Evolutionary conservation across 768 basidiomycete species (phyloP).

Genomic region (Pleurotus ostreatus): DNA sequence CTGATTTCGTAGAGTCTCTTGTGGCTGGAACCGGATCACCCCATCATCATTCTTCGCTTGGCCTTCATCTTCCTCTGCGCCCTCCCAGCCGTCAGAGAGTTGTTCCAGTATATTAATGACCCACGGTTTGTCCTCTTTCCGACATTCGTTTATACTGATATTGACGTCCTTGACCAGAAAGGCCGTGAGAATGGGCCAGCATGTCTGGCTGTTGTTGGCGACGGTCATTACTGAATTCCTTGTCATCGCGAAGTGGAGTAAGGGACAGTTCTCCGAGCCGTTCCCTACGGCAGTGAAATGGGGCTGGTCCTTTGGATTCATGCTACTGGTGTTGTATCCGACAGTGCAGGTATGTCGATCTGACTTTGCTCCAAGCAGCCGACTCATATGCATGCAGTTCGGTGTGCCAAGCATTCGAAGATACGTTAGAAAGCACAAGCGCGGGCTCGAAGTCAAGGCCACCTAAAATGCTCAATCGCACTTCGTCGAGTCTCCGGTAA

Average conservation of each 20-base stretch:
- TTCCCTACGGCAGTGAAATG: slow-evolving; percentile 59
- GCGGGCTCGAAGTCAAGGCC: slow-evolving; percentile 29
- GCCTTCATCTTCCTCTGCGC: slow-evolving; percentile 80
- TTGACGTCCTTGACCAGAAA: slow-evolving; percentile 38
- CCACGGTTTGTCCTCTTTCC: slow-evolving; percentile 52
- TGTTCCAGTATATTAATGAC: slow-evolving; percentile 80
- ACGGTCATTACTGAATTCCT: slow-evolving; percentile 82
- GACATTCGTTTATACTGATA: background rate
- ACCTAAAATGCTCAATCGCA: slow-evolving; percentile 16
- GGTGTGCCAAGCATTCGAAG: slow-evolving; percentile 55
- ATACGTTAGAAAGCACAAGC: slow-evolving; percentile 39
- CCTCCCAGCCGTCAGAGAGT: slow-evolving; percentile 80
- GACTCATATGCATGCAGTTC: slow-evolving; percentile 41
- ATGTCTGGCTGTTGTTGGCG: slow-evolving; percentile 82
- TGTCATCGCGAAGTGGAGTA: slow-evolving; percentile 79
- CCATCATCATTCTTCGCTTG: slow-evolving; percentile 70
- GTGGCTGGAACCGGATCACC: slow-evolving; percentile 92
- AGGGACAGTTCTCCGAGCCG: slow-evolving; percentile 63
- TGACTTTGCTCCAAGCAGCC: slow-evolving; percentile 6
- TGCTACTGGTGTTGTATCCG: slow-evolving; percentile 68
- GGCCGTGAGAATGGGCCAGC: slow-evolving; percentile 87
- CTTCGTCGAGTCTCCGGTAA: background rate
- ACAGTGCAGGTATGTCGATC: slow-evolving; percentile 49
- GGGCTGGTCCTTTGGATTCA: slow-evolving; percentile 60
- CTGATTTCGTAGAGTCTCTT: slow-evolving; percentile 40